These are phyloP conservation scores for Cerrena zonata DNA, from an alignment of 1,284 basidiomycete species.

Conservation along the genomic window DNA sequence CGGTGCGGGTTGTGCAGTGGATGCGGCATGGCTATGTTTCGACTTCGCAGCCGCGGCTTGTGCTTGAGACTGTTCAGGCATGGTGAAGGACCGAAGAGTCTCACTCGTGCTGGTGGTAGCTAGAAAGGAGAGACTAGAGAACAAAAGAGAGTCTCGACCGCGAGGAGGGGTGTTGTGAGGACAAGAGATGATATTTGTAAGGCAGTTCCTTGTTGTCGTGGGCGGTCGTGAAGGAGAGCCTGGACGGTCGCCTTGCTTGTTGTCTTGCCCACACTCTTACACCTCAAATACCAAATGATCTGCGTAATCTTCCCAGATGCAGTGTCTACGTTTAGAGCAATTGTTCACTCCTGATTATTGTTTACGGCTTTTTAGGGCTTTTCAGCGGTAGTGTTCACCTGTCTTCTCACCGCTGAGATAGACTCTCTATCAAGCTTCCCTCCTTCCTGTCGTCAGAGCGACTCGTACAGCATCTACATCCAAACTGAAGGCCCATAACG, in stretches of 20 bases:
- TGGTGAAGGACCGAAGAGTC: constrained; percentile 15
- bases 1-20: constrained; percentile 62
- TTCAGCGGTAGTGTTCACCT: not conserved
- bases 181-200: not conserved
- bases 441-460: not conserved
- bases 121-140: constrained; percentile 1
- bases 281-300: not conserved
- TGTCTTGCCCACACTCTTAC: not conserved
- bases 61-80: constrained; percentile 24
- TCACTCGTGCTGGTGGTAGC: constrained; percentile 5
- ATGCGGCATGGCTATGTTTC: constrained; percentile 57
- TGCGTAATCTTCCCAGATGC: not conserved
- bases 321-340: not conserved
- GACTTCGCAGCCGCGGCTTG: constrained; percentile 34
- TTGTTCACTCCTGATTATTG: not conserved
- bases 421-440: no score
- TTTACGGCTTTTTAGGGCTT: not conserved
- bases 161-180: not conserved
- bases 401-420: no score
- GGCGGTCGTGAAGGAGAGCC: constrained; percentile 2
- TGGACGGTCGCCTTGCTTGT: not conserved
- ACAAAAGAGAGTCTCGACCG: not conserved
- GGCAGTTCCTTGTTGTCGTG: constrained; percentile 2
- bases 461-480: not conserved
- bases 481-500: not conserved